Percentiles rank a stretch among this genome's conserved stretches.
These are phyloP conservation scores for Vanrija humicola DNA, from an alignment of 1,284 basidiomycete species.

Conservation along the genomic window DNA sequence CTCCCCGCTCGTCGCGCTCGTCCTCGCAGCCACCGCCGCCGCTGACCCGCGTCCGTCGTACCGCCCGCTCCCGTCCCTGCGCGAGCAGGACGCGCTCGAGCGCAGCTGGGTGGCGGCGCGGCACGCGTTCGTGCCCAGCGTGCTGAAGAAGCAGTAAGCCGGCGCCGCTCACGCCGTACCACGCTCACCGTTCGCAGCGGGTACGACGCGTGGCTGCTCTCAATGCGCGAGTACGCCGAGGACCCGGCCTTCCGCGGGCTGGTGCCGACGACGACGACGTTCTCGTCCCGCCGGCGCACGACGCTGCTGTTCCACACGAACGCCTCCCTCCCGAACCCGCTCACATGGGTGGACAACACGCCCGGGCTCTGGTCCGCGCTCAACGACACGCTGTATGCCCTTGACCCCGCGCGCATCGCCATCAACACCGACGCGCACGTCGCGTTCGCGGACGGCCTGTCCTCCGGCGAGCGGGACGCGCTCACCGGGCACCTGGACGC, in stretches of 20 bases:
- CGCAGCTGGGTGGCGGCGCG: conserved; percentile 53
- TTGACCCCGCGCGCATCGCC: conserved; percentile 52
- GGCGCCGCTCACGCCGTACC: conserved; percentile 29
- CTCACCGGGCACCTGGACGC: conserved; percentile 50
- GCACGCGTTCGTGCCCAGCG: conserved; percentile 49
- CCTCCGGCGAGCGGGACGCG: conserved; percentile 53
- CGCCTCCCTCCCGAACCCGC: conserved; percentile 48
- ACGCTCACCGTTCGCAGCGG: conserved; percentile 3
- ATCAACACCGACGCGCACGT: conserved; percentile 54
- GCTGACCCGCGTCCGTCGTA: conserved; percentile 27
- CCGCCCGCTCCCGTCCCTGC: conserved; percentile 50
- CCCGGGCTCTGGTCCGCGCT: conserved; percentile 55
- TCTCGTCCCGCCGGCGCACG: conserved; percentile 55
- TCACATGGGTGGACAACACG: conserved; percentile 56
- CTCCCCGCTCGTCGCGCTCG: no score
- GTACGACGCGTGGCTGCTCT: conserved; percentile 37
- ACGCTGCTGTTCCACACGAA: conserved; percentile 54
- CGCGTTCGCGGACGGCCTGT: conserved; percentile 56
- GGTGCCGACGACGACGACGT: conserved; percentile 53
- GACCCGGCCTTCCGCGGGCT: conserved; percentile 56
- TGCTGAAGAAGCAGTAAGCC: conserved; percentile 52
- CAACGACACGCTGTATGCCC: conserved; percentile 41
- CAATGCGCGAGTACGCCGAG: conserved; percentile 54
- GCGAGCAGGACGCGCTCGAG: conserved; percentile 52
- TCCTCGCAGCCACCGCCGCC: no score